Percentiles rank a stretch among this genome's conserved stretches.
Evolutionary conservation across 805 yeast genomes (phyloP).

Genomic region (Teunomyces gatunensis): DNA sequence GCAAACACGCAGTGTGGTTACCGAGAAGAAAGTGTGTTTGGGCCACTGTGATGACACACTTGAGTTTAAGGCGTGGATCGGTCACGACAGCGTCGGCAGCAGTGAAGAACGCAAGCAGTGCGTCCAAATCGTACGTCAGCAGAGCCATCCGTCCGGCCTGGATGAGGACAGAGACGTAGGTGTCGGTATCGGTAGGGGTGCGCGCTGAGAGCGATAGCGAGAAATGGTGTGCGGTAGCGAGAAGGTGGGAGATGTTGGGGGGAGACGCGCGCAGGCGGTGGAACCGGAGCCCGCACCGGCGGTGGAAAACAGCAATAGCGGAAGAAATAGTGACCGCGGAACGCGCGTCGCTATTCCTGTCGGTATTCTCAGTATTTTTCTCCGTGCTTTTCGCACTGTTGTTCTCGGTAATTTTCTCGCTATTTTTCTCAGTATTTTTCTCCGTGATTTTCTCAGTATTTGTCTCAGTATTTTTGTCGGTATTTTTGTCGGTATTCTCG

Average conservation of each 20-base stretch:
- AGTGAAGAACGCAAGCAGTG: conserved; percentile 40
- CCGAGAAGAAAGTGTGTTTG: conserved; percentile 28
- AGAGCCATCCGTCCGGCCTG: conserved; percentile 46
- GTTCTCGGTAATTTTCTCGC: too few species aligned
- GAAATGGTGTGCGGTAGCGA: conserved; percentile 41
- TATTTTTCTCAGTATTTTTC: too few species aligned
- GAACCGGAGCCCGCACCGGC: background rate
- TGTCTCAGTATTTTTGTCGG: too few species aligned
- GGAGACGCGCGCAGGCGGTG: conserved; percentile 1
- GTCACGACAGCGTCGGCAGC: conserved; percentile 30
- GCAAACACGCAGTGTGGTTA: conserved; percentile 33
- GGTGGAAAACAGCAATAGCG: background rate
- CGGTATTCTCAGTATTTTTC: too few species aligned
- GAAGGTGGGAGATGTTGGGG: conserved; percentile 21
- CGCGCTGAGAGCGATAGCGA: conserved; percentile 33
- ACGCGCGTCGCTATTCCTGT: too few species aligned
- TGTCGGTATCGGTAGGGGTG: conserved; percentile 29
- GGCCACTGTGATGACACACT: conserved; percentile 28
- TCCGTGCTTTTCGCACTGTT: too few species aligned
- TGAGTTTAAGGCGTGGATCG: conserved; percentile 20
- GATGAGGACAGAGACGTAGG: conserved; percentile 38
- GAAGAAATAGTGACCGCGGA: too few species aligned
- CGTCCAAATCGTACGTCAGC: conserved; percentile 39
- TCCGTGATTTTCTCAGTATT: too few species aligned
- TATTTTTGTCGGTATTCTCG: too few species aligned